phyloP scores from a whole-genome alignment of 192 early-diverging fungal genomes.

The Umbelopsis ramanniana region DNA sequence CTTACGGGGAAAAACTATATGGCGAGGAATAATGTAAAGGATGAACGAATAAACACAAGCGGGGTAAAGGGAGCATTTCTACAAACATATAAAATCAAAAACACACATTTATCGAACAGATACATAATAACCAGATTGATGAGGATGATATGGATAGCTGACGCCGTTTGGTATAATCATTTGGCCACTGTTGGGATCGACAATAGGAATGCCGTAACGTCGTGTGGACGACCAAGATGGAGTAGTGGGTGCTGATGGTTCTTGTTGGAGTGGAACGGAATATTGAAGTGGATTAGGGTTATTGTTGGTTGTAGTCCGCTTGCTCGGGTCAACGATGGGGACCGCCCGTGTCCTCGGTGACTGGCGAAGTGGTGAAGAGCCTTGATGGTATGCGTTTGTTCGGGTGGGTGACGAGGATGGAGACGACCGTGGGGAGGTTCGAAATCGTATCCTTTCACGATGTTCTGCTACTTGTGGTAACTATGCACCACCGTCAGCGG shows the following conservation, averaged over 20 bases:
- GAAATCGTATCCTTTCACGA: slow-evolving; percentile 15
- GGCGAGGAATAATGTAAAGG: neutral
- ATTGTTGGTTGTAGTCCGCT: neutral
- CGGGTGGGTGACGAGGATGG: slow-evolving; percentile 8
- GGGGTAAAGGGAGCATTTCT: slow-evolving; percentile 4
- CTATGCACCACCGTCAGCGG: neutral
- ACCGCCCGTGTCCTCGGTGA: slow-evolving; percentile 13
- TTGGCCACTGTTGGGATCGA: slow-evolving; percentile 5
- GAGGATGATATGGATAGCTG: neutral
- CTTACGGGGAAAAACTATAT: slow-evolving; percentile 7
- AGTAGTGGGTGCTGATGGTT: neutral
- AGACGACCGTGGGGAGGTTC: neutral
- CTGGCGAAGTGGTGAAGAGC: slow-evolving; percentile 16
- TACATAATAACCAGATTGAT: slow-evolving; percentile 13
- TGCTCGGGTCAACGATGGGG: slow-evolving; percentile 21
- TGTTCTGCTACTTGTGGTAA: slow-evolving; percentile 11
- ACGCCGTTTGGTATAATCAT: slow-evolving; percentile 13
- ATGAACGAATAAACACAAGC: neutral
- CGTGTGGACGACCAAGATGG: neutral
- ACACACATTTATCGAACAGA: slow-evolving; percentile 12
- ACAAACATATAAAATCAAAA: slow-evolving; percentile 5
- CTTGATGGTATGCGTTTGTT: slow-evolving; percentile 1
- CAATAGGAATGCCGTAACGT: slow-evolving; percentile 20
- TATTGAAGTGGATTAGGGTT: neutral
- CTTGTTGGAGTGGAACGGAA: neutral